A percentile compares a stretch with the other conserved stretches of the same genome.
Conservation (phyloP, 1,139 yeast species). For the Lodderomyces orthopsilosis region DNA sequence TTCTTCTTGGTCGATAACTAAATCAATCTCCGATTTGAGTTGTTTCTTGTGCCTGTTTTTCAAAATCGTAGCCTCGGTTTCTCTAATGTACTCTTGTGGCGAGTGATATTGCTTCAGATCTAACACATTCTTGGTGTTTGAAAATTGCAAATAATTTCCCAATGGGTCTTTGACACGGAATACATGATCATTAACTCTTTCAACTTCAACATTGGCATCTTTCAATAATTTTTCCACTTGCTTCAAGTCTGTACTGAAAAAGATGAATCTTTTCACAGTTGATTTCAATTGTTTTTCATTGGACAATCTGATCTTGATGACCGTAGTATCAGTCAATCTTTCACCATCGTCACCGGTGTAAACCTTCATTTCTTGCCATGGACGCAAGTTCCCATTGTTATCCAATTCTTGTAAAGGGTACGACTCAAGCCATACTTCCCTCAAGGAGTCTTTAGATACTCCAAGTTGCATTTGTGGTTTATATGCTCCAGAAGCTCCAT, state of each 20-base stretch:
- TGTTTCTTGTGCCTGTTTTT: slow-evolving; percentile 1
- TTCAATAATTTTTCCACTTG: slow-evolving; percentile 34
- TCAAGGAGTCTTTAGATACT: slow-evolving; percentile 59
- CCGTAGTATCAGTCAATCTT: slow-evolving; percentile 27
- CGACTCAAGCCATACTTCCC: slow-evolving; percentile 69
- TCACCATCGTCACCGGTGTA: slow-evolving; percentile 50
- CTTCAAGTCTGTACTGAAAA: slow-evolving; percentile 51
- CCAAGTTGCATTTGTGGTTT: slow-evolving; percentile 43
- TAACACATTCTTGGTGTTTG: slow-evolving; percentile 30
- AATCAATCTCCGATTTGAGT: slow-evolving; percentile 2
- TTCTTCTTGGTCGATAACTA: slow-evolving; percentile 3
- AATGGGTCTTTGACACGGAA: slow-evolving; percentile 51
- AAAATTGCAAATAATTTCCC: slow-evolving; percentile 52
- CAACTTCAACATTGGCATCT: slow-evolving; percentile 16
- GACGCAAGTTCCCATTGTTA: slow-evolving; percentile 46
- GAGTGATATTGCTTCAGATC: slow-evolving; percentile 25
- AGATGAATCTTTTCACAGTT: slow-evolving; percentile 36
- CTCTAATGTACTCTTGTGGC: slow-evolving; percentile 25
- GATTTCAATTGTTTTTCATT: slow-evolving; percentile 22
- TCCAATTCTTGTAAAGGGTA: slow-evolving; percentile 58
- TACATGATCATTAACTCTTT: slow-evolving; percentile 16
- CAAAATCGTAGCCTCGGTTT: slow-evolving; percentile 12
- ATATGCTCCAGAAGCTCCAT: slow-evolving; percentile 31
- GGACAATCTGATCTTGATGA: slow-evolving; percentile 58
- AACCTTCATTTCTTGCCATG: slow-evolving; percentile 55